Percentiles rank a stretch among this genome's conserved stretches.
These are phyloP conservation scores for Atkinsonella hypoxylon DNA, from an alignment of 2,329 filamentous ascomycete species.

Conservation along the genomic window DNA sequence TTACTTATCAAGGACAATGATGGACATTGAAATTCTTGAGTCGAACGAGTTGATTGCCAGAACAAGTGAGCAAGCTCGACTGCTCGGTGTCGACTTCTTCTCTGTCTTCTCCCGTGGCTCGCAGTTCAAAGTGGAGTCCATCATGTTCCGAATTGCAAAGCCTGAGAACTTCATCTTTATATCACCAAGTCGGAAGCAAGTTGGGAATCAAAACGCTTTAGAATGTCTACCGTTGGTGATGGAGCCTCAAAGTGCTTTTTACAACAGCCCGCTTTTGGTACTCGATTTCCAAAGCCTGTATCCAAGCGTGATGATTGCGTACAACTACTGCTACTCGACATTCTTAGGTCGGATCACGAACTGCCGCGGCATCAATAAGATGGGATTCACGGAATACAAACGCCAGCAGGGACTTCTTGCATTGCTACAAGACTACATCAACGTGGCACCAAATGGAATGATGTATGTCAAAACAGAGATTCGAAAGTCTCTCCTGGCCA, in stretches of 20 bases:
- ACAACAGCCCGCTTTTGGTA: constrained; percentile 78
- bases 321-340: constrained; percentile 98
- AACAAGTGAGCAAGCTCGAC: constrained; percentile 85
- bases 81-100: constrained; percentile 92
- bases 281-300: constrained; percentile 95
- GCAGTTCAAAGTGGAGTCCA: constrained; percentile 96
- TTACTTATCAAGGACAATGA: constrained; percentile 60
- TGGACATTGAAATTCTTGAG: constrained; percentile 86
- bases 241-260: constrained; percentile 93
- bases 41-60: constrained; percentile 78
- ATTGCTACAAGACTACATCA: constrained; percentile 73
- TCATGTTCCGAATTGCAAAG: constrained; percentile 98
- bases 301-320: constrained; percentile 96
- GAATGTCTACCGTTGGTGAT: constrained; percentile 93
- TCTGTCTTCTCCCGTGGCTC: constrained; percentile 91
- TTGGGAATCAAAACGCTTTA: constrained; percentile 84
- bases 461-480: constrained; percentile 84
- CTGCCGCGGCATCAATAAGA: constrained; percentile 87
- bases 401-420: constrained; percentile 64
- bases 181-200: constrained; percentile 83
- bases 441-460: constrained; percentile 90
- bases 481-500: constrained; percentile 81
- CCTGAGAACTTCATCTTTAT: constrained; percentile 87
- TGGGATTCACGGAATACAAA: constrained; percentile 85
- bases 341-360: constrained; percentile 75